Evolutionary conservation across 148 eudicot species (phyloP), one percentile per base, ranked within the genome.

Genomic region (Tetragonia tetragonoides): DNA sequence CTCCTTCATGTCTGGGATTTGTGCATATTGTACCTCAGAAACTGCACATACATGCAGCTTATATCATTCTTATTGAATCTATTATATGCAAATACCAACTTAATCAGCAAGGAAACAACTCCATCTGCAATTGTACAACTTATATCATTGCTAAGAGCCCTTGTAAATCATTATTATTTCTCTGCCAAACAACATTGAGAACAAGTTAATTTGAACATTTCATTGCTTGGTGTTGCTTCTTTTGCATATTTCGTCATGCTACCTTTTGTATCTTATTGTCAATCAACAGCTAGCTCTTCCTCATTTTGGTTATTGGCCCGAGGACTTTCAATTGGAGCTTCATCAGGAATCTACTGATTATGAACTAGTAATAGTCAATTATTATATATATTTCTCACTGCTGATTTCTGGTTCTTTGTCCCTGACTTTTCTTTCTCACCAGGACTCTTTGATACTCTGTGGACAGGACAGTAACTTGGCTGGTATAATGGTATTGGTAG

Each of bases 121-220:
- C 11, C 70, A 41, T 62, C 53, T 49, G 12, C 10, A 69, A 49
- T 14, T 49, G 68, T 70, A 34, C 42, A 38, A 24, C 62, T 34
- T 73, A 42, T 59, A 60, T 74, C 56, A 39, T 37, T 38, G 65
- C 12, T n/a, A 72, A 23, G 47, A 28, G 61, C 20, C 11, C 28
- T 47, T 70, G 80, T 78, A 78, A 61, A 78, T 78, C 76, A 78
- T 78, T 72, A 40, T 47, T 38, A 64, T 47, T 72, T 34, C 47
- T 60, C 47, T 65, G 63, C 7, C 34, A 28, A 14, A 60, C 49
- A 54, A 72, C 61, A 34, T 6, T 54, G 67, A 37, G 20, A 56
- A 40, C 41, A 15, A 76, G 34, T 51, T 37, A 37, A 56, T 8
- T n/a, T 67, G 73, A 49, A 3, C n/a, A 70, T 5, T 44, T 34